phyloP scores from a whole-genome alignment of 2,329 filamentous ascomycete genomes.

The Penicillium capsulatum region DNA sequence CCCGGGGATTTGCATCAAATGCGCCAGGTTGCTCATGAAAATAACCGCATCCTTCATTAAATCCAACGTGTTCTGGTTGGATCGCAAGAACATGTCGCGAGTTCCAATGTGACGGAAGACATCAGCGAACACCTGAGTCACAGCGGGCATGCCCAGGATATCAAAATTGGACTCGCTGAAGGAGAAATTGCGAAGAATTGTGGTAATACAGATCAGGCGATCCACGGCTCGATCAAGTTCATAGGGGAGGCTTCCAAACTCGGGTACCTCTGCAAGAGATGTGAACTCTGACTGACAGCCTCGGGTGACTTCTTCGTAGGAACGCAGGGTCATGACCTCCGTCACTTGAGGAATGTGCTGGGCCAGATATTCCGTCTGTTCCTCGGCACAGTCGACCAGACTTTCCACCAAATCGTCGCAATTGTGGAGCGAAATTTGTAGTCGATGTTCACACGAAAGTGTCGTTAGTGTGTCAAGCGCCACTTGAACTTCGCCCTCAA shows the following conservation, averaged over 20 bases:
- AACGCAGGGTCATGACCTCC: conserved; percentile 73
- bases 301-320: conserved; percentile 84
- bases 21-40: conserved; percentile 82
- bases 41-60: conserved; percentile 96
- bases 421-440: conserved; percentile 64
- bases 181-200: conserved; percentile 86
- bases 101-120: conserved; percentile 85
- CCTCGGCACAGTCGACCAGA: conserved; percentile 83
- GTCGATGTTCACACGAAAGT: conserved; percentile 61
- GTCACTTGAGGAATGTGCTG: conserved; percentile 82
- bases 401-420: conserved; percentile 88
- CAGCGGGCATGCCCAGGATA: conserved; percentile 67
- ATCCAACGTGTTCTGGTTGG: conserved; percentile 79
- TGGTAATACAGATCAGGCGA: conserved; percentile 82
- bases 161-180: conserved; percentile 75
- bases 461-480: conserved; percentile 79
- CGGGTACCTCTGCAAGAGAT: conserved; percentile 65
- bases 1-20: conserved; percentile 73
- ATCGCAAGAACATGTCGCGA: conserved; percentile 77
- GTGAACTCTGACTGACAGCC: conserved; percentile 71
- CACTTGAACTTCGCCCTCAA: conserved; percentile 82
- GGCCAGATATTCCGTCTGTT: conserved; percentile 77
- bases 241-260: conserved; percentile 72
- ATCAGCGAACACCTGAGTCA: conserved; percentile 78
- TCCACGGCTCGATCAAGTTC: conserved; percentile 83